A percentile compares a stretch with the other conserved stretches of the same genome.
These are phyloP conservation scores for Salix udensis DNA, from an alignment of 345 rosid genomes.

Conservation along the genomic window DNA sequence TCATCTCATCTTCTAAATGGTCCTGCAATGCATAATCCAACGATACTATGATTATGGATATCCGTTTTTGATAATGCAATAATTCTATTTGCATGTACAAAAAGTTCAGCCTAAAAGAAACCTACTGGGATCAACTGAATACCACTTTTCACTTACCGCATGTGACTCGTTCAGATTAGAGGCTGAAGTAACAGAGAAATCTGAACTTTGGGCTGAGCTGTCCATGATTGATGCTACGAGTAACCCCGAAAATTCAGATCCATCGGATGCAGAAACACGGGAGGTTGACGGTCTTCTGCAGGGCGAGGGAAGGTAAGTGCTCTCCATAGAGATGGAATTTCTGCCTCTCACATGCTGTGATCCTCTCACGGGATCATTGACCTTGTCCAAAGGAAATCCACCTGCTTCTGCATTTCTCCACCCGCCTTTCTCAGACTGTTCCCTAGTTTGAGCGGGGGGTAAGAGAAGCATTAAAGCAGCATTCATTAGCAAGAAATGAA, in stretches of 20 bases:
- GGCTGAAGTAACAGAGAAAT: slow-evolving; percentile 14
- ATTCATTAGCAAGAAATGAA: neutral
- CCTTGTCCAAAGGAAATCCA: slow-evolving; percentile 30
- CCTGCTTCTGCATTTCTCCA: slow-evolving; percentile 31
- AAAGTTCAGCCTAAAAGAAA: neutral
- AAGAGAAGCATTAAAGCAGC: neutral
- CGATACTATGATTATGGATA: neutral
- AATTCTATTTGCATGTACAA: neutral
- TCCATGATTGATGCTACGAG: slow-evolving; percentile 41
- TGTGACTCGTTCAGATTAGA: slow-evolving; percentile 34
- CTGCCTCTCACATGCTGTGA: slow-evolving; percentile 29
- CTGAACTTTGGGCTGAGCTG: slow-evolving; percentile 27
- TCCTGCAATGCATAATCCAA: slow-evolving; percentile 34
- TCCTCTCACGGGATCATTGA: slow-evolving; percentile 16
- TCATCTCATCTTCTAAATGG: slow-evolving; percentile 81
- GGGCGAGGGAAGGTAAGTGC: slow-evolving; percentile 23
- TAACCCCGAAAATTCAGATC: slow-evolving; percentile 21
- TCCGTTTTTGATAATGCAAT: neutral
- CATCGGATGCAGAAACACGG: slow-evolving; percentile 32
- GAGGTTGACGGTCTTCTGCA: slow-evolving; percentile 26
- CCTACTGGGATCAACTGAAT: neutral
- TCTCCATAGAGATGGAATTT: slow-evolving; percentile 30
- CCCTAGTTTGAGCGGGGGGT: slow-evolving; percentile 27
- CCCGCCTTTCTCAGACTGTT: slow-evolving; percentile 23
- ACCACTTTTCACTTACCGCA: slow-evolving; percentile 29